phyloP scores from a whole-genome alignment of 148 eudicot species.

The Vaccinium corymbosum region DNA sequence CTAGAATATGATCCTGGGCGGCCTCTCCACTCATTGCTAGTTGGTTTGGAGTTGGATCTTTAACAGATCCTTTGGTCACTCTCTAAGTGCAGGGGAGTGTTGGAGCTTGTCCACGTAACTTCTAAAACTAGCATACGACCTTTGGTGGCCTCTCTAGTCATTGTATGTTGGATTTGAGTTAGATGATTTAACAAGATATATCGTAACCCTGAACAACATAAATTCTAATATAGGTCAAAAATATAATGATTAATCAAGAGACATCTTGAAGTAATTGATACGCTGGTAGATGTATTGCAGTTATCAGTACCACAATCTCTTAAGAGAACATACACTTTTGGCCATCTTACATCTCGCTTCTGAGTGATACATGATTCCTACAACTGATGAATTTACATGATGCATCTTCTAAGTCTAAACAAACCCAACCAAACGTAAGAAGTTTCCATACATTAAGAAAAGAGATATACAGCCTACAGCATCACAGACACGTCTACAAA shows the following conservation, averaged over 20 bases:
- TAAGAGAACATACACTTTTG: not conserved
- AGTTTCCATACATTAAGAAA: not conserved
- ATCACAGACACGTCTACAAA: no score
- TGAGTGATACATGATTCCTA: not conserved
- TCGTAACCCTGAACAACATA: not conserved
- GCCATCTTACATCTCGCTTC: not conserved
- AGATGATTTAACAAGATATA: not conserved
- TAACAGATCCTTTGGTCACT: not conserved
- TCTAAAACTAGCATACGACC: not conserved
- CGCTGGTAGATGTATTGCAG: not conserved
- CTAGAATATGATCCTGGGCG: no score
- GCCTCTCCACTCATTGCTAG: no score
- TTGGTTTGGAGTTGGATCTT: no score
- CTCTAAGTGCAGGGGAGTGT: not conserved
- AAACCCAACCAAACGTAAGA: not conserved
- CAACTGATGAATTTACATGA: not conserved
- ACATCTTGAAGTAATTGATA: not conserved
- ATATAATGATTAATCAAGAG: not conserved
- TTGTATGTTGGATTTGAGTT: not conserved
- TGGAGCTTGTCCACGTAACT: not conserved
- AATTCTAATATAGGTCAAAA: not conserved
- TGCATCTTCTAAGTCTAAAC: not conserved
- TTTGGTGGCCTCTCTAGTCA: not conserved
- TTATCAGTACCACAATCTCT: not conserved
- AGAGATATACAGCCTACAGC: no score